These are phyloP conservation scores for Cenchrus purpureus DNA, from an alignment of 176 grass and related monocot genomes.

Conservation along the genomic window DNA sequence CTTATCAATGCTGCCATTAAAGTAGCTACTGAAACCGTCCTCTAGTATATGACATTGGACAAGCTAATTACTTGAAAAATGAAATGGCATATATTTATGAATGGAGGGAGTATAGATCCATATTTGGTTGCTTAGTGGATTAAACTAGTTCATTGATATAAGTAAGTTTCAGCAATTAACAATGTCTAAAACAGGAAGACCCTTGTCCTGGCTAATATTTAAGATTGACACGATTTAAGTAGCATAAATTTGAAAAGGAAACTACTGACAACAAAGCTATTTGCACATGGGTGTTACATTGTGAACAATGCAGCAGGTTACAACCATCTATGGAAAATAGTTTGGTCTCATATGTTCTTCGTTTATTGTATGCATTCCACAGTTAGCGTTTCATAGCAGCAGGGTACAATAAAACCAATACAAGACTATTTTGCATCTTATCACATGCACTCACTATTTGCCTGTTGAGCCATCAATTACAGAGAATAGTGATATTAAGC, in stretches of 20 bases:
- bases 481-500: background rate
- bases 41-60: too few relatives aligned
- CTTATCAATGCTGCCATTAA: background rate
- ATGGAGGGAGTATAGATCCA: background rate
- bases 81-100: too few relatives aligned
- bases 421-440: background rate
- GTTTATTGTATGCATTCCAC: background rate
- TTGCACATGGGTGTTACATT: background rate
- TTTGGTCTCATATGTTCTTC: background rate
- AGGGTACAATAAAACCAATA: background rate
- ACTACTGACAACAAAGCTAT: background rate
- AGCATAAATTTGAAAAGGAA: background rate
- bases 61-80: too few relatives aligned
- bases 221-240: background rate
- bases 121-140: slow-evolving; percentile 4
- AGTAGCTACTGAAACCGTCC: background rate
- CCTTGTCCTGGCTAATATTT: background rate
- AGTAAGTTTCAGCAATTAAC: background rate
- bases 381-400: background rate
- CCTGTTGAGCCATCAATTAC: background rate
- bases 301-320: background rate
- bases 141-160: background rate
- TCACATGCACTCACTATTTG: background rate
- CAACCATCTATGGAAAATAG: background rate
- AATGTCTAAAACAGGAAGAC: background rate